These are phyloP conservation scores for Ambrosiella cleistominuta DNA, from an alignment of 2,329 filamentous ascomycete species.

Conservation along the genomic window DNA sequence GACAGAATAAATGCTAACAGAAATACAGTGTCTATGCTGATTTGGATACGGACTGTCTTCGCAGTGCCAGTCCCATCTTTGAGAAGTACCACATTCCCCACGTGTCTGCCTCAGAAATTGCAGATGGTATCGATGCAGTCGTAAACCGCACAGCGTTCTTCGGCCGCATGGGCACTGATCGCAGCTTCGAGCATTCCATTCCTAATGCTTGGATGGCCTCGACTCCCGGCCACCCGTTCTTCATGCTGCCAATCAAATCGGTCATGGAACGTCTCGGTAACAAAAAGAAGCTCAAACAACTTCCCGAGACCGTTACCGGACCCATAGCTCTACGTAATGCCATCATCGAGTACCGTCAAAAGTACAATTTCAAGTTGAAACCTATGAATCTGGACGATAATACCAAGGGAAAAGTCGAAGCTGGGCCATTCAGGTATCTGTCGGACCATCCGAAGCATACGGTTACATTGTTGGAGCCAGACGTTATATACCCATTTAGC, in stretches of 20 bases:
- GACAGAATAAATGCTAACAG: background rate
- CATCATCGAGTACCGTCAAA: slow-evolving; percentile 11
- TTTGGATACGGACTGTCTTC: slow-evolving; percentile 20
- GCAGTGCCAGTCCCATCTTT: slow-evolving; percentile 16
- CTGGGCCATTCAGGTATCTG: slow-evolving; percentile 1
- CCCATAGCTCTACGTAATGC: slow-evolving; percentile 14
- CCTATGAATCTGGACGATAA: slow-evolving; percentile 1
- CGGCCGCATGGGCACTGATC: slow-evolving; percentile 20
- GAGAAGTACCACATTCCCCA: slow-evolving; percentile 14
- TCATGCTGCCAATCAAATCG: slow-evolving; percentile 17
- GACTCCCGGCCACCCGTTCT: slow-evolving; percentile 21
- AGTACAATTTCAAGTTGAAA: background rate
- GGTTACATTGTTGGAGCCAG: slow-evolving; percentile 15
- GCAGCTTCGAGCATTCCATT: slow-evolving; percentile 18
- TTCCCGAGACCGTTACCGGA: slow-evolving; percentile 13
- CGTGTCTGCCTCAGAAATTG: background rate
- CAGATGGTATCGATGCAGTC: background rate
- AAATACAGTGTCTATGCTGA: slow-evolving; percentile 18
- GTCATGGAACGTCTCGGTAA: slow-evolving; percentile 9
- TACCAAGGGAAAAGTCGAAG: slow-evolving; percentile 5
- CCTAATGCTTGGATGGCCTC: slow-evolving; percentile 24
- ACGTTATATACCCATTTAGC: slow-evolving; percentile 17
- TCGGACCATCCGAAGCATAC: slow-evolving; percentile 8
- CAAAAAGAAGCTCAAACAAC: background rate
- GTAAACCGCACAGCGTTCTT: slow-evolving; percentile 16